Evolutionary conservation across 495 filamentous ascomycete genomes (phyloP).

Genomic region (Astrothelium macrocarpum): DNA sequence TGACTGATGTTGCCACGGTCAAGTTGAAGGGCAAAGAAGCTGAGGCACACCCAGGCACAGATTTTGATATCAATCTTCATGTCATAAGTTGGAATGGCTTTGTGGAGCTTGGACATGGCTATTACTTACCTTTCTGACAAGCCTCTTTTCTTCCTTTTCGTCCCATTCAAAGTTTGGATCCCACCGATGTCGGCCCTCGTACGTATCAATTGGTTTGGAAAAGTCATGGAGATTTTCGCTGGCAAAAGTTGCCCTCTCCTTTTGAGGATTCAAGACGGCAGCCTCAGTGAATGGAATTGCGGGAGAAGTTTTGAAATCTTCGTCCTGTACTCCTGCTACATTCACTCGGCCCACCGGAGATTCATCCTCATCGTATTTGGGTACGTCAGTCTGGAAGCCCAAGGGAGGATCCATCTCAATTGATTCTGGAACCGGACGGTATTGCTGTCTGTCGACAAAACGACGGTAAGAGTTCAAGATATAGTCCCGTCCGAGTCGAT

Average conservation of each 20-base stretch:
- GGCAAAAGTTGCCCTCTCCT: conserved; percentile 18
- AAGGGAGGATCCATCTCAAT: conserved; percentile 2
- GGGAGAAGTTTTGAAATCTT: not conserved
- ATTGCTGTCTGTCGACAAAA: not conserved
- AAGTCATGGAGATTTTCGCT: conserved; percentile 26
- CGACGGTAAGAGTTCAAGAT: not conserved
- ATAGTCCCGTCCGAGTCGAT: not conserved
- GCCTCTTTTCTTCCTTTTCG: conserved; percentile 54
- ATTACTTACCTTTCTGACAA: conserved; percentile 52
- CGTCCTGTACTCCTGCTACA: not conserved
- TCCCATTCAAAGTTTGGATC: conserved; percentile 66
- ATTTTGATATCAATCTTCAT: conserved; percentile 47
- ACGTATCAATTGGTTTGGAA: conserved; percentile 51
- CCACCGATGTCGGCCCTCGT: conserved; percentile 66
- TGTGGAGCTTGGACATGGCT: conserved; percentile 24
- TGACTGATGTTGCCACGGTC: conserved; percentile 56
- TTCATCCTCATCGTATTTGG: not conserved
- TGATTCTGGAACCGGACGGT: not conserved
- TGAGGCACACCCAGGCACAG: conserved; percentile 58
- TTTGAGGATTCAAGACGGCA: not conserved
- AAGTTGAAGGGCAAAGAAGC: conserved; percentile 75
- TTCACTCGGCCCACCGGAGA: not conserved
- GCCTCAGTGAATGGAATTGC: not conserved
- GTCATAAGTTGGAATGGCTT: conserved; percentile 26
- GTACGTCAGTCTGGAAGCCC: not conserved